phyloP scores from a whole-genome alignment of 208 protist genomes.

The Trypanosoma vivax region DNA sequence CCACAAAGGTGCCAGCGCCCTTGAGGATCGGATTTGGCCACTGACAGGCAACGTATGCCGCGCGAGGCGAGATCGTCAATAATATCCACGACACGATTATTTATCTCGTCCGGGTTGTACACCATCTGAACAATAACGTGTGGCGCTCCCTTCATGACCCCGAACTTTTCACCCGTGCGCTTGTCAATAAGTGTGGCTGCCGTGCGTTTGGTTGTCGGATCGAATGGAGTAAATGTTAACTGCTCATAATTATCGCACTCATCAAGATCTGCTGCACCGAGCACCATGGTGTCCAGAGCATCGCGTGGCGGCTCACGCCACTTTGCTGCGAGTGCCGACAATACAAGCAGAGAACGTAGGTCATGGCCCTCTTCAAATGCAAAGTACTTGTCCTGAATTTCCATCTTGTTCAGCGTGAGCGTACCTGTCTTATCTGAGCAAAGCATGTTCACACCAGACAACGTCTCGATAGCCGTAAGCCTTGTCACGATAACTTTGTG shows the following conservation, averaged over 20 bases:
- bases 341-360: slow-evolving; percentile 48
- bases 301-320: slow-evolving; percentile 61
- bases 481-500: slow-evolving; percentile 93
- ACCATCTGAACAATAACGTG: slow-evolving; percentile 75
- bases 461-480: slow-evolving; percentile 89
- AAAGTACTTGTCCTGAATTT: slow-evolving; percentile 74
- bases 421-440: slow-evolving; percentile 95
- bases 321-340: slow-evolving; percentile 77
- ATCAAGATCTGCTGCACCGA: slow-evolving; percentile 63
- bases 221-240: slow-evolving; percentile 63
- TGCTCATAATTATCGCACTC: slow-evolving; percentile 78
- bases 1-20: slow-evolving; percentile 72
- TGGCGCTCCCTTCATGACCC: slow-evolving; percentile 85
- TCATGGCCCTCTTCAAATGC: slow-evolving; percentile 63
- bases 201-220: slow-evolving; percentile 63
- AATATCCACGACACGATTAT: slow-evolving; percentile 59
- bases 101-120: slow-evolving; percentile 73
- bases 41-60: slow-evolving; percentile 69
- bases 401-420: slow-evolving; percentile 92
- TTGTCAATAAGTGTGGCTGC: slow-evolving; percentile 53
- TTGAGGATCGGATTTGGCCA: slow-evolving; percentile 49
- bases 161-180: slow-evolving; percentile 64
- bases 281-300: slow-evolving; percentile 84
- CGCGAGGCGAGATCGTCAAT: slow-evolving; percentile 59
- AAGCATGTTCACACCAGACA: slow-evolving; percentile 46